A percentile compares a stretch with the other conserved stretches of the same genome.
phyloP scores from a whole-genome alignment of 2,329 filamentous ascomycete genomes.

The Hypoxylon sp. region DNA sequence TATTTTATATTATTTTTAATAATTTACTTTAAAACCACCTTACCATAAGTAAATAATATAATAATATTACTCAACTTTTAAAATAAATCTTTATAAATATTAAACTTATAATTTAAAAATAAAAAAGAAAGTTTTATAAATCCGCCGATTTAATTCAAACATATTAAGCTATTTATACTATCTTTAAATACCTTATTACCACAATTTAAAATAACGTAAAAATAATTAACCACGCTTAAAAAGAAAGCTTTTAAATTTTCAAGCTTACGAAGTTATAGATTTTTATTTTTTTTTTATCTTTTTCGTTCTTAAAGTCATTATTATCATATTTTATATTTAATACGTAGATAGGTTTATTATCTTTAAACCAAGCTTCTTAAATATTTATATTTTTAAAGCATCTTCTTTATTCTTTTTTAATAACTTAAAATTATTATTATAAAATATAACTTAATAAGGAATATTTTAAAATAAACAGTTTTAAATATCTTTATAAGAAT shows the following conservation, averaged over 20 bases:
- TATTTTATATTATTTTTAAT: background rate
- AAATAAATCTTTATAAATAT: too few species aligned
- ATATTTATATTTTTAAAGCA: background rate
- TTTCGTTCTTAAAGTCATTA: too few species aligned
- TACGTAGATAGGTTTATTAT: background rate
- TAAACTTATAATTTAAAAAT: background rate
- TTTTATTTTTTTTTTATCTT: background rate
- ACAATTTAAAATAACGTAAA: background rate
- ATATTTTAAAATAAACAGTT: background rate
- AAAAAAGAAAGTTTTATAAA: background rate
- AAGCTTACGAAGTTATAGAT: too few species aligned
- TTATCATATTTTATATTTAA: too few species aligned
- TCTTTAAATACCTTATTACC: background rate
- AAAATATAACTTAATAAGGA: background rate
- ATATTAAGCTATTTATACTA: background rate
- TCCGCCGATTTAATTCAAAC: background rate
- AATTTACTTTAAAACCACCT: too few species aligned
- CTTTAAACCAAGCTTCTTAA: background rate
- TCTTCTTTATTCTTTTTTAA: background rate
- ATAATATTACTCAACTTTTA: background rate
- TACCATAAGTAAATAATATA: too few species aligned
- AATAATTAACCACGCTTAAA: background rate
- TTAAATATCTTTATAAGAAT: background rate
- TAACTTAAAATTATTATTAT: too few species aligned
- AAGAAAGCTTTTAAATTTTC: background rate